These are phyloP conservation scores for Metschnikowia shivogae DNA, from an alignment of 805 yeast species.

Conservation along the genomic window DNA sequence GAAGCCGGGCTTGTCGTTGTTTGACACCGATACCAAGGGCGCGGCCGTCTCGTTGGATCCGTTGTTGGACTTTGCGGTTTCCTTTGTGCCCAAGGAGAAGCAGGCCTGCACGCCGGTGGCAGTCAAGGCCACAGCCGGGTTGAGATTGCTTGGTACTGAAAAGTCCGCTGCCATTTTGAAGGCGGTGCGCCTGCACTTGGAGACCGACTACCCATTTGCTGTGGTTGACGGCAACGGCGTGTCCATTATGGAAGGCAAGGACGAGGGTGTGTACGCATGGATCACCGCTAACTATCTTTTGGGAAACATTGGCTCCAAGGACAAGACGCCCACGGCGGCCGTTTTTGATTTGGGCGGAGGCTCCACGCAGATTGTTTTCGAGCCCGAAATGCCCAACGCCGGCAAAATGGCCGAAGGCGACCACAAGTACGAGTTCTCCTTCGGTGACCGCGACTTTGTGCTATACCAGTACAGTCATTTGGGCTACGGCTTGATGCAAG, in stretches of 20 bases:
- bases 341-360: conserved; percentile 99
- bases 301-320: conserved; percentile 86
- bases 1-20: conserved; percentile 88
- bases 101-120: conserved; percentile 89
- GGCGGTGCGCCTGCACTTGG: conserved; percentile 74
- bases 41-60: conserved; percentile 92
- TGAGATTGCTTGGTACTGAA: conserved; percentile 76
- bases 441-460: conserved; percentile 76
- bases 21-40: conserved; percentile 69
- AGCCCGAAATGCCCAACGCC: conserved; percentile 66
- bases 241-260: conserved; percentile 91
- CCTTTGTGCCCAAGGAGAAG: conserved; percentile 66
- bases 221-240: conserved; percentile 85
- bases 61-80: conserved; percentile 69
- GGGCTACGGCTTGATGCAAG: conserved; percentile 95
- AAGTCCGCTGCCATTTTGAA: conserved; percentile 67
- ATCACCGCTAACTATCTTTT: conserved; percentile 89
- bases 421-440: conserved; percentile 73
- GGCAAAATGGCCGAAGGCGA: conserved; percentile 79
- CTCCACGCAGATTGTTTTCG: conserved; percentile 96
- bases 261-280: conserved; percentile 99
- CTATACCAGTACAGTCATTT: conserved; percentile 93
- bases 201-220: conserved; percentile 83
- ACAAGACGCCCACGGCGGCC: conserved; percentile 84
- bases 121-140: conserved; percentile 97